A percentile compares a stretch with the other conserved stretches of the same genome.
phyloP scores from a whole-genome alignment of 345 rosid species.

The Nephelium lappaceum region DNA sequence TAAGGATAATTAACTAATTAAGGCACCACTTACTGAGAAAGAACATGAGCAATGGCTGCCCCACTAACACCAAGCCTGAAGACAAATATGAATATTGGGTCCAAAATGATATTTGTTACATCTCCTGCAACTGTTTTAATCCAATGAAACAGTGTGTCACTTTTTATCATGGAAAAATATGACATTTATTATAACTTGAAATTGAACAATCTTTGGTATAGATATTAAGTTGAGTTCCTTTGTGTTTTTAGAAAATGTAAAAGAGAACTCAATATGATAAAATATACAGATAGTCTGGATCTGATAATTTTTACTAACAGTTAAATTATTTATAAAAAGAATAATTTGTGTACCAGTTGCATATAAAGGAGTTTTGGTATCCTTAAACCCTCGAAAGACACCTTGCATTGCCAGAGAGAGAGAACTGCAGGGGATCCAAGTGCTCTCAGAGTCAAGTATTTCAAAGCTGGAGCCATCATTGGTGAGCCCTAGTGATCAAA shows the following conservation, averaged over 20 bases:
- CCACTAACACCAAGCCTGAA: conserved; percentile 77
- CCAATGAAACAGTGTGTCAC: background rate
- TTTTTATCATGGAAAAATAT: no score
- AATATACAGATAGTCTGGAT: no score
- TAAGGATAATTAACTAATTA: background rate
- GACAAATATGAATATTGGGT: conserved; percentile 78
- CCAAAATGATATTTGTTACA: conserved; percentile 65
- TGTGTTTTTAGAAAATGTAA: no score
- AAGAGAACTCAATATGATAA: no score
- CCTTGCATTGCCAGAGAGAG: conserved; percentile 97
- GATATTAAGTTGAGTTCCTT: no score
- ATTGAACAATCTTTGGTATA: no score
- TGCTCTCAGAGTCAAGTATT: conserved; percentile 71
- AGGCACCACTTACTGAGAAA: conserved; percentile 74
- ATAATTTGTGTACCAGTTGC: conserved; percentile 59
- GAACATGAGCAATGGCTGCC: conserved; percentile 94
- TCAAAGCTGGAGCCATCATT: conserved; percentile 70
- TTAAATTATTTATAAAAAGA: no score
- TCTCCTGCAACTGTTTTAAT: conserved; percentile 67
- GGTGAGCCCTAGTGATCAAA: conserved; percentile 59
- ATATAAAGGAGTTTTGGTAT: conserved; percentile 85
- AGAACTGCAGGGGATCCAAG: conserved; percentile 94
- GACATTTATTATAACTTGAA: no score
- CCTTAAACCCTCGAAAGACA: conserved; percentile 88
- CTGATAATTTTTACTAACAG: no score